Evolutionary conservation across 352 stramenopile genomes (phyloP), one percentile per base, ranked within the genome.

Genomic region (Albugo candida): DNA sequence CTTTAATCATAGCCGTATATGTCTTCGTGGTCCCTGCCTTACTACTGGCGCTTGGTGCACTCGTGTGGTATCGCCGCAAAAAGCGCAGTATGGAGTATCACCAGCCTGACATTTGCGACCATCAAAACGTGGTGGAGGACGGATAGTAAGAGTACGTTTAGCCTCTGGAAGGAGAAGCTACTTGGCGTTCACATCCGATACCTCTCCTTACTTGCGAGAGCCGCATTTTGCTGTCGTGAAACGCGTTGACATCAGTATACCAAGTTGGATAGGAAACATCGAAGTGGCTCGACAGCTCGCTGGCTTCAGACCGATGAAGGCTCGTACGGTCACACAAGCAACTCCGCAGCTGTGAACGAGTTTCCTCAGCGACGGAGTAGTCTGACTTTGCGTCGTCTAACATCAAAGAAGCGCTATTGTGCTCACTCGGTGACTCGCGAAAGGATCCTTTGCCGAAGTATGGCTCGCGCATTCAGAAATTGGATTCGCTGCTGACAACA

Each of bases 401-500:
- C 79, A 83, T 48, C 50, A 61, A 19, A 67, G 52, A 38, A 54
- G 73, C 12, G 72, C 86, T 14, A 73, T 91, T 46, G 83, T 73
- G 36, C 85, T 72, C 57, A 91, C 74, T 18, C 68, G 74, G 0
- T 72, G 68, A 51, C 81, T 91, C 18, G 77, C 74, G 5, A 84
- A 83, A 46, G 77, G 77, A 11, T 67, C 77, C 41, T 85, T 84
- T 38, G 74, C 71, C 3, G 74, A 87, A 56, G 77, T 91, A 2
- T 91, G 74, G 73, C 61, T 87, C 24, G 77, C 77, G 14, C 63
- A 73, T 41, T 65, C 69, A 20, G 71, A 65, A 20, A 67, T 60
- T 14, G 61, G 83, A 8, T 51, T 84, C 10, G 72, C 84, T 19
- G 72, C 74, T 31, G 72, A 87, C 27, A 91, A 91, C 63, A 91